Evolutionary conservation across 345 rosid genomes (phyloP).

Genomic region (Citrus reticulata): DNA sequence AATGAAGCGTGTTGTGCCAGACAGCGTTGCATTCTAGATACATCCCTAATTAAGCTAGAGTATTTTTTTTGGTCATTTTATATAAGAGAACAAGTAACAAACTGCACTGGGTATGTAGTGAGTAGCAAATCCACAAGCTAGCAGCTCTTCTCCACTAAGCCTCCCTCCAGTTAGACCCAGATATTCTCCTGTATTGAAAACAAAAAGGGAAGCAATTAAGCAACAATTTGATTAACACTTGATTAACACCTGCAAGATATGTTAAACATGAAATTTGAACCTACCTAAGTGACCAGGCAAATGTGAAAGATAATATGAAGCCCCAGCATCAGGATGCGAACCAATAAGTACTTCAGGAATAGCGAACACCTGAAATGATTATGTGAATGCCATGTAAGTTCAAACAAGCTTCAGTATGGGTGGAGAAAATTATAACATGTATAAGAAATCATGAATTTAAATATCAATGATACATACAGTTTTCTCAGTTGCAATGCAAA

Average conservation of each 20-base stretch:
- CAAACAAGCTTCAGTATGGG: background rate
- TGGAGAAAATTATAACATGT: background rate
- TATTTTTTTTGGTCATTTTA: background rate
- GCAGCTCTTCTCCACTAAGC: constrained; percentile 13
- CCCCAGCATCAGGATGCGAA: constrained; percentile 23
- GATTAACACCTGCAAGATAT: background rate
- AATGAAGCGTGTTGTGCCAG: too few species aligned
- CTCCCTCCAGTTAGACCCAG: constrained; percentile 11
- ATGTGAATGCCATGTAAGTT: background rate
- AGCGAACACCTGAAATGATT: constrained; percentile 15
- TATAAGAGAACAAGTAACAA: background rate
- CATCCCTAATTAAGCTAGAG: too few species aligned
- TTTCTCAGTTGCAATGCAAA: constrained; percentile 18
- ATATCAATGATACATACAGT: constrained; percentile 6
- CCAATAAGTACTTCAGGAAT: constrained; percentile 23
- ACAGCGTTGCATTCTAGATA: too few species aligned
- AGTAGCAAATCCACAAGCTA: constrained; percentile 19
- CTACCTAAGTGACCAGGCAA: constrained; percentile 20
- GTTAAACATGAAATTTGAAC: background rate
- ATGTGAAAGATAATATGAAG: constrained; percentile 27
- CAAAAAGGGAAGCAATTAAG: background rate
- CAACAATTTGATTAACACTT: background rate
- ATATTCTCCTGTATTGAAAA: constrained; percentile 10
- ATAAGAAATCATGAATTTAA: too few species aligned
- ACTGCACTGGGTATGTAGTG: constrained; percentile 14